Evolutionary conservation across 2,329 filamentous ascomycete genomes (phyloP).

Genomic region (Thielaviopsis musarum): DNA sequence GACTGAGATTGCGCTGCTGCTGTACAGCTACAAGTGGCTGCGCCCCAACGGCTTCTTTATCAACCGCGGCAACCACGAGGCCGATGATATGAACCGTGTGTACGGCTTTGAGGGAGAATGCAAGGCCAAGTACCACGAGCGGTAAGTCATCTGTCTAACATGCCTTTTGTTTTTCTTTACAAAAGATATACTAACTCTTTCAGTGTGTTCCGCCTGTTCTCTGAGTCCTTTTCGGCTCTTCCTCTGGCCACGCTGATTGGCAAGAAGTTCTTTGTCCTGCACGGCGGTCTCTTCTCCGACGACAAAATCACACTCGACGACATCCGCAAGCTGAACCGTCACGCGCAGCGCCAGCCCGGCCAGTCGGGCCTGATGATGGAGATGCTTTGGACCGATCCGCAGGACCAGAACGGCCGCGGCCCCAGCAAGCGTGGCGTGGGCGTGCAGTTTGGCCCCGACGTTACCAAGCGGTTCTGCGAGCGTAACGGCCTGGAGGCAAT

Average conservation of each 20-base stretch:
- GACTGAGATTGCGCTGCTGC: conserved; percentile 79
- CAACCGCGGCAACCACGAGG: conserved; percentile 97
- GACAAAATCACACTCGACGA: conserved; percentile 86
- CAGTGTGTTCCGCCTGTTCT: conserved; percentile 88
- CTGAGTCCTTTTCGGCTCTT: conserved; percentile 89
- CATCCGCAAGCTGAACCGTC: conserved; percentile 80
- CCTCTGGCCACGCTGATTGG: conserved; percentile 86
- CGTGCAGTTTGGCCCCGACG: conserved; percentile 89
- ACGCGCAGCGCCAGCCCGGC: conserved; percentile 81
- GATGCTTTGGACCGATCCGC: conserved; percentile 98
- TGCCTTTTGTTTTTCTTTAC: neutral
- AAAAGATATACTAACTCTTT: neutral
- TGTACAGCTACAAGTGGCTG: conserved; percentile 96
- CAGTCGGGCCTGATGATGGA: conserved; percentile 98
- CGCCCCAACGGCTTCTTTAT: conserved; percentile 78
- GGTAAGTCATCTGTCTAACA: conserved; percentile 19
- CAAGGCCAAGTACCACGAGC: conserved; percentile 94
- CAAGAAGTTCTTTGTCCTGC: conserved; percentile 77
- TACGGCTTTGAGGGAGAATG: conserved; percentile 98
- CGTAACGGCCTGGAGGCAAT: conserved; percentile 88
- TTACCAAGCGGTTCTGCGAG: conserved; percentile 93
- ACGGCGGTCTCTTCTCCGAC: conserved; percentile 90
- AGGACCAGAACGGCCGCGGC: conserved; percentile 66
- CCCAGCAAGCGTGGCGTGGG: conserved; percentile 95
- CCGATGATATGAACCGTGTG: conserved; percentile 96